Evolutionary conservation across 345 rosid genomes (phyloP).

Genomic region (Acer saccharum): DNA sequence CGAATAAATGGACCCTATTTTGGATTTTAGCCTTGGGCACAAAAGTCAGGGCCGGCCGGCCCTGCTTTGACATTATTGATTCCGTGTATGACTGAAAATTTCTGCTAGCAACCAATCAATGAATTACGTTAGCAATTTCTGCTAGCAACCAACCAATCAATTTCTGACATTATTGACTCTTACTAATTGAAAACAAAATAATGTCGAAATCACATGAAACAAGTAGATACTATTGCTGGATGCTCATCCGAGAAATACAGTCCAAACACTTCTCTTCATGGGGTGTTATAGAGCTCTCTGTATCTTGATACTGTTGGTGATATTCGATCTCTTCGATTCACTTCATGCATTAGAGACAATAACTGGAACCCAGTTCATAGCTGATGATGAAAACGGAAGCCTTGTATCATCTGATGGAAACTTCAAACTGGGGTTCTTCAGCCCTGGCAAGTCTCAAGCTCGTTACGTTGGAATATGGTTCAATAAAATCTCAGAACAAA

Average conservation of each 20-base stretch:
- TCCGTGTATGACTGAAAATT: too few species aligned
- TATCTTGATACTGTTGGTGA: not conserved
- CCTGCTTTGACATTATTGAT: too few species aligned
- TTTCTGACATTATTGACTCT: too few species aligned
- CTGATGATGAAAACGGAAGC: slow-evolving; percentile 20
- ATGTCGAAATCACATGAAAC: not conserved
- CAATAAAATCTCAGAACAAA: slow-evolving; percentile 11
- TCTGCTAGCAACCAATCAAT: too few species aligned
- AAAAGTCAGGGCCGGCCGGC: too few species aligned
- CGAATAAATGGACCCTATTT: too few species aligned
- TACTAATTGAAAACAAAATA: not conserved
- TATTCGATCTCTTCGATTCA: not conserved
- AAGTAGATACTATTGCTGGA: too few species aligned
- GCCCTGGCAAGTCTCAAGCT: slow-evolving; percentile 10
- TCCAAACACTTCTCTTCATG: not conserved
- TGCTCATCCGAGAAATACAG: not conserved
- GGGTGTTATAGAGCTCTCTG: not conserved
- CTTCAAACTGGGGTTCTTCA: slow-evolving; percentile 36
- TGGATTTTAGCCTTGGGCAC: too few species aligned
- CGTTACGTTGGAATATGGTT: slow-evolving; percentile 35
- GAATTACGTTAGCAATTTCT: too few species aligned
- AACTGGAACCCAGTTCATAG: not conserved
- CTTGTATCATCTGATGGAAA: slow-evolving; percentile 11
- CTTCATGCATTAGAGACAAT: slow-evolving; percentile 10
- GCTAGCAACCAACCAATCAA: too few species aligned